phyloP scores from a whole-genome alignment of 2,329 filamentous ascomycete species.

The Penicillium sp. region DNA sequence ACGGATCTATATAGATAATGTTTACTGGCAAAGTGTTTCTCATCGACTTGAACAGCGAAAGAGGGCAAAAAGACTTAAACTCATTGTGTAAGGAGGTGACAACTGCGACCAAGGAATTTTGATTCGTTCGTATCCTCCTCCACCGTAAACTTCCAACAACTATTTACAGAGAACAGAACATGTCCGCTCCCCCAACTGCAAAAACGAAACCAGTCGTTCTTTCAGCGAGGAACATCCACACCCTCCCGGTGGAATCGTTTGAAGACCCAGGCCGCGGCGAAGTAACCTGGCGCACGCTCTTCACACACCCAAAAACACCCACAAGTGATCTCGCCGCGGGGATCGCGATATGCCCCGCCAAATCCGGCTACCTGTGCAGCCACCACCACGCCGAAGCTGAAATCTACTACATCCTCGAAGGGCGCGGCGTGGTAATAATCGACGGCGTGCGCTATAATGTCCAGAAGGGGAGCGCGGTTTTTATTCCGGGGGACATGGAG shows the following conservation, averaged over 20 bases:
- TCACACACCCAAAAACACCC: not conserved
- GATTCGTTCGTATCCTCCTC: not conserved
- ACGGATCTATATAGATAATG: not conserved
- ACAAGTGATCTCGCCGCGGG: not conserved
- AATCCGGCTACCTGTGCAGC: not conserved
- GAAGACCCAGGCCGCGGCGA: not conserved
- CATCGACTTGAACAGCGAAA: no score
- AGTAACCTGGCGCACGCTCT: constrained; percentile 7
- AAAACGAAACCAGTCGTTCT: not conserved
- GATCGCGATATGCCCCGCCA: not conserved
- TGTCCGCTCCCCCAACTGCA: not conserved
- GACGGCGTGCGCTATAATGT: constrained; percentile 42
- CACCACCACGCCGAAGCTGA: constrained; percentile 51
- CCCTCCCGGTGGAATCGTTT: not conserved
- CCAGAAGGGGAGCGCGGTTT: constrained; percentile 42
- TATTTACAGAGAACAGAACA: not conserved
- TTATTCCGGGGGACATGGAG: constrained; percentile 50
- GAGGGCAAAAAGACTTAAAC: no score
- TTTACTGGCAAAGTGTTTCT: not conserved
- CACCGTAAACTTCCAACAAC: not conserved
- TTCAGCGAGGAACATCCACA: not conserved
- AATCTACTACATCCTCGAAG: constrained; percentile 49
- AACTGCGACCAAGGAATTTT: no score
- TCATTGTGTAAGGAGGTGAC: no score
- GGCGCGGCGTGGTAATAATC: constrained; percentile 43